Conservation (phyloP, 2,329 filamentous ascomycete species). For the Fusarium irregulare region DNA sequence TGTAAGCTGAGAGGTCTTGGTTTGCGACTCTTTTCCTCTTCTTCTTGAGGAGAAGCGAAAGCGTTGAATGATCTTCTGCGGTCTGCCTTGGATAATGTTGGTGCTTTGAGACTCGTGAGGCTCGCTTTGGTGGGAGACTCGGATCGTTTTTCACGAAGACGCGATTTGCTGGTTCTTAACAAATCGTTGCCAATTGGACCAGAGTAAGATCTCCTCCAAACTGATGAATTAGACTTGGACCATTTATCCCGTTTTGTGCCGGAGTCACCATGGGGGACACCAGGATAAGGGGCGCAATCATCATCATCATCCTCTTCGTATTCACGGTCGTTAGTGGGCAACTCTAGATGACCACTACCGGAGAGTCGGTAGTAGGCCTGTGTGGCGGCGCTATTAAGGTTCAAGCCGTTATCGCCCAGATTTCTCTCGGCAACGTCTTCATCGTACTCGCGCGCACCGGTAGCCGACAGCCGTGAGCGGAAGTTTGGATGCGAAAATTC, state of each 20-base stretch:
- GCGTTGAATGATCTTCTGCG: conserved; percentile 43
- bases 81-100: conserved; percentile 7
- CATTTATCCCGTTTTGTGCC: conserved; percentile 15
- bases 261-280: conserved; percentile 29
- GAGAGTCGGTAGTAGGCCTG: conserved; percentile 52
- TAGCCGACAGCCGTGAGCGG: conserved; percentile 59
- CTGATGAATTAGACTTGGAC: conserved; percentile 29
- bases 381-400: conserved; percentile 50
- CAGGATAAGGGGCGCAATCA: conserved; percentile 34
- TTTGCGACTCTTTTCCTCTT: conserved; percentile 20
- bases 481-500: conserved; percentile 63
- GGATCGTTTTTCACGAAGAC: conserved; percentile 20
- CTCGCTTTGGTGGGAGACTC: conserved; percentile 12
- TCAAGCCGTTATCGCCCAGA: conserved; percentile 53
- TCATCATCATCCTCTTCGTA: conserved; percentile 18
- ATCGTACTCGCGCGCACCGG: conserved; percentile 66
- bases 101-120: conserved; percentile 1
- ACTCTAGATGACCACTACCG: conserved; percentile 2
- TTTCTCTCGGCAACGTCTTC: conserved; percentile 75
- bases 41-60: conserved; percentile 25
- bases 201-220: conserved; percentile 39
- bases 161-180: conserved; percentile 3
- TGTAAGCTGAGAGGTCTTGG: conserved; percentile 41
- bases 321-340: conserved; percentile 6
- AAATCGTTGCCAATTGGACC: conserved; percentile 12